phyloP scores from a whole-genome alignment of 306 rosid species.

The Nissolia schottii region DNA sequence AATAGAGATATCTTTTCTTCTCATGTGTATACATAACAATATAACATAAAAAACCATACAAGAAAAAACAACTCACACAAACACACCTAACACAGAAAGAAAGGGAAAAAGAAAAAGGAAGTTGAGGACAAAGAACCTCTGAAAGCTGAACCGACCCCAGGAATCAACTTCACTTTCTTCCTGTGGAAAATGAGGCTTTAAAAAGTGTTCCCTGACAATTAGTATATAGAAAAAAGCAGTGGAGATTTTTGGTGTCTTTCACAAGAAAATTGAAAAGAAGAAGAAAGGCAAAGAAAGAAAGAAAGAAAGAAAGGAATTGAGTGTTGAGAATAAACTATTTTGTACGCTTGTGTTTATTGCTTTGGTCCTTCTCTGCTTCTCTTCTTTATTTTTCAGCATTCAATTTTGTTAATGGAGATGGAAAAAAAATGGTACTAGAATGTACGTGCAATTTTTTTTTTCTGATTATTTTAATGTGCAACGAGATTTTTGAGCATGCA shows the following conservation, averaged over 20 bases:
- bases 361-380: background rate
- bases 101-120: too few species aligned
- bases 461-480: conserved; percentile 13
- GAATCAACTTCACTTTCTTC: conserved; percentile 35
- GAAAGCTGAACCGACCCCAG: conserved; percentile 26
- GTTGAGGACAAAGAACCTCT: conserved; percentile 31
- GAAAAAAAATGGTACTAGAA: background rate
- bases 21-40: background rate
- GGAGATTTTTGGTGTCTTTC: conserved; percentile 5
- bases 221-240: conserved; percentile 16
- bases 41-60: conserved; percentile 3
- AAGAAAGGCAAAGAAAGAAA: conserved; percentile 2
- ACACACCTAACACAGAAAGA: background rate
- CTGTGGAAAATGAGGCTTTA: conserved; percentile 18
- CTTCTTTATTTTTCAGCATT: background rate
- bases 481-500: background rate
- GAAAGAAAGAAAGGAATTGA: conserved; percentile 27
- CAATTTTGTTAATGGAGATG: conserved; percentile 1
- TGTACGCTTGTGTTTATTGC: conserved; percentile 49
- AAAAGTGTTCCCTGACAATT: conserved; percentile 6
- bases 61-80: conserved; percentile 29
- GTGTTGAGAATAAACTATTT: conserved; percentile 38
- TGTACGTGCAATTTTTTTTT: background rate
- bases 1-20: background rate
- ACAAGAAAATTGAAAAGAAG: conserved; percentile 22